These are phyloP conservation scores for Rauvolfia tetraphylla DNA, from an alignment of 257 asterid genomes.

Conservation along the genomic window DNA sequence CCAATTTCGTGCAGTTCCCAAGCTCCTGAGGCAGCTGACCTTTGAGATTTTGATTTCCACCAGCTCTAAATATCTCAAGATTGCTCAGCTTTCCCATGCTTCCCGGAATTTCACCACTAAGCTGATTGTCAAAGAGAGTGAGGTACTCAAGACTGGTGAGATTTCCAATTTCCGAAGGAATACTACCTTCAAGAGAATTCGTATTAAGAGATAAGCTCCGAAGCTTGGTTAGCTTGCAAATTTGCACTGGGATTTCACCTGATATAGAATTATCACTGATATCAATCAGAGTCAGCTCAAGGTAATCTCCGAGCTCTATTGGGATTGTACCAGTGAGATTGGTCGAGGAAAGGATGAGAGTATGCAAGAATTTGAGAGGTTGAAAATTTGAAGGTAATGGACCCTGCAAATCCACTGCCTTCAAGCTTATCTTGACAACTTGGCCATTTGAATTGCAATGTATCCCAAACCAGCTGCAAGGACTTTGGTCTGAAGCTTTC, in stretches of 20 bases:
- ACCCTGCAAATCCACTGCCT: constrained; percentile 68
- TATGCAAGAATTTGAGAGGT: constrained; percentile 43
- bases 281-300: constrained; percentile 45
- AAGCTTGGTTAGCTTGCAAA: constrained; percentile 55
- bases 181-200: constrained; percentile 53
- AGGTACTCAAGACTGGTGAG: constrained; percentile 47
- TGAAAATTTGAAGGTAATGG: constrained; percentile 72
- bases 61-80: constrained; percentile 71
- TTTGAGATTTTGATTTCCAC: constrained; percentile 79
- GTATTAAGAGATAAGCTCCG: constrained; percentile 49
- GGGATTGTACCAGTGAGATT: constrained; percentile 85
- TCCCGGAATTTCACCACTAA: constrained; percentile 67
- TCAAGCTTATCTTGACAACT: constrained; percentile 52
- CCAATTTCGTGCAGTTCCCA: constrained; percentile 73
- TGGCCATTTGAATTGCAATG: constrained; percentile 53
- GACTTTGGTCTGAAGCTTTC: constrained; percentile 44
- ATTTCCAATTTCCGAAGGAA: constrained; percentile 62
- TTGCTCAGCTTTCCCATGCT: constrained; percentile 56
- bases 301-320: constrained; percentile 60
- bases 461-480: constrained; percentile 85
- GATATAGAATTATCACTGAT: constrained; percentile 64
- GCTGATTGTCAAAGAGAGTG: constrained; percentile 73
- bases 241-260: constrained; percentile 69
- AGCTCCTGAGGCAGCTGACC: constrained; percentile 73
- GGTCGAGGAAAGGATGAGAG: constrained; percentile 65